These are phyloP conservation scores for Uromyces viciae-fabae DNA, from an alignment of 1,284 basidiomycete genomes.

Conservation along the genomic window DNA sequence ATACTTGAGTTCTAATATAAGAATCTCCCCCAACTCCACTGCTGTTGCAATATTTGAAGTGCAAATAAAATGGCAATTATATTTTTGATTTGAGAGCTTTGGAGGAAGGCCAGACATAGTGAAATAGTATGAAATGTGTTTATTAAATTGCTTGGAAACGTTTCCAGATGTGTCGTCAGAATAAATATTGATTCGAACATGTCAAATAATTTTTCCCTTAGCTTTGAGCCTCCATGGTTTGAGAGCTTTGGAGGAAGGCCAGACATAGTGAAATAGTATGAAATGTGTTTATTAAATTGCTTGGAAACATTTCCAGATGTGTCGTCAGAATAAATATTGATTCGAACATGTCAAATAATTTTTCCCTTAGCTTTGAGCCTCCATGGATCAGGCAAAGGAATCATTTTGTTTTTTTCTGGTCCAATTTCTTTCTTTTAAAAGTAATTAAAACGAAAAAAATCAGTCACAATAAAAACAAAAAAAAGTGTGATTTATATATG, in stretches of 20 bases:
- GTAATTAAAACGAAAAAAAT: too few relatives aligned
- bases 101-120: constrained; percentile 54
- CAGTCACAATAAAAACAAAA: too few relatives aligned
- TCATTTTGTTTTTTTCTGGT: too few relatives aligned
- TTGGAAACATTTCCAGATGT: constrained; percentile 59
- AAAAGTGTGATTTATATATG: too few relatives aligned
- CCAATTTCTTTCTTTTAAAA: too few relatives aligned
- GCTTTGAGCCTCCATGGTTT: constrained; percentile 28
- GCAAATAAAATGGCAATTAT: constrained; percentile 36
- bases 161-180: constrained; percentile 60
- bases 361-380: constrained; percentile 26
- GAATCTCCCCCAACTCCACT: not conserved
- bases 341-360: constrained; percentile 49
- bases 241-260: constrained; percentile 51
- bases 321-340: constrained; percentile 59
- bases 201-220: constrained; percentile 31
- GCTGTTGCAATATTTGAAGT: not conserved
- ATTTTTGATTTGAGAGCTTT: constrained; percentile 37
- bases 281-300: constrained; percentile 60
- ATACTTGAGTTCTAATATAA: not conserved
- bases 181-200: constrained; percentile 57
- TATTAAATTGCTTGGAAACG: constrained; percentile 59
- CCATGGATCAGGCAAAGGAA: constrained; percentile 30
- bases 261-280: constrained; percentile 55
- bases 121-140: constrained; percentile 58